Base-by-base conservation (phyloP, 2,329 filamentous ascomycete species). In the Penicillium polonicum region DNA sequence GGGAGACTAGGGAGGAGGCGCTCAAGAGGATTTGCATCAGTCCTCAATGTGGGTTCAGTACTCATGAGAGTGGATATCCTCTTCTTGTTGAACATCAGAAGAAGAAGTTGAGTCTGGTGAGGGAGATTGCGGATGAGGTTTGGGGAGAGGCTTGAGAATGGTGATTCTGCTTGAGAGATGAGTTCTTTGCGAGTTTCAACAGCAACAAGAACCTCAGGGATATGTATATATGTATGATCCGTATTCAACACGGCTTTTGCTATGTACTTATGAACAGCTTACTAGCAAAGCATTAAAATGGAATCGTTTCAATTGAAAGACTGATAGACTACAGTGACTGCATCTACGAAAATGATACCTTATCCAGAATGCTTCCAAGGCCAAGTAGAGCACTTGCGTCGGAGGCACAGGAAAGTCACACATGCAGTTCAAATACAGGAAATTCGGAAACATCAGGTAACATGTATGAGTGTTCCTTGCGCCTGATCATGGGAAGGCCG, bases 31-130 rank as follows among this genome's bases (percentile, higher is more conserved):
- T 92, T 51, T 82, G 82, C 52, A 81, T 90, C 17, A 88, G 85
- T 68, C 88, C 88, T 0, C 88, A 91, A 76, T 90, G 87, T 71
- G 87, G 87, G 17, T 89, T 89, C 72, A 89, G 88, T 38, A 90
- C 86, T 42, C 89, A 92, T 71, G 85, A 88, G 66, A 85, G 82
- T 64, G 89, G 89, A 0, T 91, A 92, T 69, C 82, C 85, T 13
- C 77, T 92, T 51, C 83, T 80, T 21, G 77, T 85, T 57, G 84
- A 89, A 45, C 88, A 89, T 60, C 87, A 91, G 85, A 84, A 84
- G 76, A 84, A 82, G 72, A 92, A 92, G 78, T 74, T 92, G 69
- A 78, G 82, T 60, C 76, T 92, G 43, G 87, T 91, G 21, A 83
- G 89, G 60, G 79, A 85, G 65, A 85, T 92, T 66, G 88, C 89